Conservation (phyloP, 495 filamentous ascomycete genomes). For the Penicillium nucicola region DNA sequence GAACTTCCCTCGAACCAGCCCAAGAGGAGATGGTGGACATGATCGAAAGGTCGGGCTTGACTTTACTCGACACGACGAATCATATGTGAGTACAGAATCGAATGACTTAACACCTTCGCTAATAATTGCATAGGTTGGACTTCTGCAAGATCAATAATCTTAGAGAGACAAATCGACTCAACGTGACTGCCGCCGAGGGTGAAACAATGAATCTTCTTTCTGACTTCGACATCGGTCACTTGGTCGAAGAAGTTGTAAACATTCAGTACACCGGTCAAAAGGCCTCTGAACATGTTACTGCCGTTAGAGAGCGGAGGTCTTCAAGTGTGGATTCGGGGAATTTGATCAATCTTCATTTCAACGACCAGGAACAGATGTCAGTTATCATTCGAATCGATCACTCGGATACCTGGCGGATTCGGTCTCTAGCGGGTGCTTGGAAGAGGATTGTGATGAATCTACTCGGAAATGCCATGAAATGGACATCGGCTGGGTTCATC, state of each 20-base stretch:
- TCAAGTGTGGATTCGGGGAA: not conserved
- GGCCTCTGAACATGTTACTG: conserved; percentile 1
- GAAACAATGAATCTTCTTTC: conserved; percentile 18
- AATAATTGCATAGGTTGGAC: conserved; percentile 36
- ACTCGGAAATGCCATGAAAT: conserved; percentile 70
- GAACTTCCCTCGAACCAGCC: conserved; percentile 46
- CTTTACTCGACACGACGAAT: conserved; percentile 66
- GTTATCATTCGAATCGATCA: conserved; percentile 57
- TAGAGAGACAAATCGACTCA: conserved; percentile 5
- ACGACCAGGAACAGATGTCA: conserved; percentile 25
- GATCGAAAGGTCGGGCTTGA: conserved; percentile 62
- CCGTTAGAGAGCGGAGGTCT: not conserved
- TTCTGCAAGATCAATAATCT: conserved; percentile 55
- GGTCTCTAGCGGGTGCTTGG: conserved; percentile 58
- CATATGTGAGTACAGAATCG: conserved; percentile 40
- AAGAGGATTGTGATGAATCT: conserved; percentile 69
- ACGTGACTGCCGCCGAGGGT: not conserved
- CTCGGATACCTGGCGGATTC: conserved; percentile 49
- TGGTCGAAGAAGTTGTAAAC: conserved; percentile 59
- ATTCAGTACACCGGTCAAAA: conserved; percentile 51
- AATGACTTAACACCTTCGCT: not conserved
- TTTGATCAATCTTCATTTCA: not conserved
- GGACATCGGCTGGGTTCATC: conserved; percentile 58
- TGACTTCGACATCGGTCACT: conserved; percentile 42
- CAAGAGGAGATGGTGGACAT: conserved; percentile 60